Evolutionary conservation across 306 rosid species (phyloP), one percentile per base, ranked within the genome.

Genomic region (Citrullus amarus): DNA sequence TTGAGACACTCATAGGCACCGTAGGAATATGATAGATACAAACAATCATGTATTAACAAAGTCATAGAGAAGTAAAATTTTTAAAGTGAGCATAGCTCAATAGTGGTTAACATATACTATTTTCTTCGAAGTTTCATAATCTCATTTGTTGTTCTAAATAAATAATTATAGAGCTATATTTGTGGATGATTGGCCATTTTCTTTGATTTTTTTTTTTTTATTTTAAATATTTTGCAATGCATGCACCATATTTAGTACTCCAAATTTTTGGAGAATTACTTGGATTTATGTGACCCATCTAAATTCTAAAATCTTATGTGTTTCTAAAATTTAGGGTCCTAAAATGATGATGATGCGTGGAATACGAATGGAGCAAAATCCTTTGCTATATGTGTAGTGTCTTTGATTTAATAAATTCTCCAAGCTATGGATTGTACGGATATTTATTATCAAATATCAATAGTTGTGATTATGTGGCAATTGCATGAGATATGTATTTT

Each of bases 351-450:
- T 8, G 48, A 48, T 48, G 54, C 54, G 54, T 48, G 54, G 54
- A 48, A 48, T 48, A 48, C 16, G 54, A 48, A 48, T 2, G 54
- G 54, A 48, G 16, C 54, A 48, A 1, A 13, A 48, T 48, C 54
- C 16, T 48, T 48, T 48, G 17, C 17, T 48, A 12, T 48, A 46
- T 46, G 15, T 46, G 6, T 48, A 48, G 54, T 48, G 54, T 12
- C 54, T 48, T 48, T 48, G 54, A 48, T 48, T 48, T 48, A 48
- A 48, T 48, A 48, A 48, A 48, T 48, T 48, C 16, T 48, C 44
- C 50, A 72, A 72, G 20, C 58, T 72, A 50, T 48, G 76, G 76
- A 20, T 22, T 44, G 76, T 72, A 70, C 22, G 76, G n/a, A 44
- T 28, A 50, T 50, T 50, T 72, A 72, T 46, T 25, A 46, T 50